Evolutionary conservation across 495 filamentous ascomycete genomes (phyloP), one percentile per base, ranked within the genome.

Genomic region (Aspergillus incahuasiensis): DNA sequence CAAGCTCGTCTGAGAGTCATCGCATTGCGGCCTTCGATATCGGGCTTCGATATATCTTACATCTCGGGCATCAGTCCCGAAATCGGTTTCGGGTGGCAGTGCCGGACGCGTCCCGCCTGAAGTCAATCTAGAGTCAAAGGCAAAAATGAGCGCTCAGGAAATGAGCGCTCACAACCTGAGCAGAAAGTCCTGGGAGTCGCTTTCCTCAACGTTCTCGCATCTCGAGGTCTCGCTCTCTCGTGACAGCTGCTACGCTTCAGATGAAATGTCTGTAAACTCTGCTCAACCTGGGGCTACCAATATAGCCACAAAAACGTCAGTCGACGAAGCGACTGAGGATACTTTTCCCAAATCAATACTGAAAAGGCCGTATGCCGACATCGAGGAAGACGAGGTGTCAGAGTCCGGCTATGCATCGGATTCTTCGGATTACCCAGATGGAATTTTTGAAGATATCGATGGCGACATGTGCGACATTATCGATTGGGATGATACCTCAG

Each of bases 211-310:
- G 3, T 72, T 74, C 28, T 69, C 70, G 21, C 54, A 66, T 20
- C 65, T 75, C 25, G 72, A 78, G 20, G 63, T 73, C n/a, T 77
- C 74, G 9, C 63, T 73, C 35, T 74, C 72, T 22, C 74, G 73
- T 7, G 75, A 76, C 62, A 76, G 73, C 52, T 75, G 72, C 52
- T 78, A 75, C 61, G 71, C 69, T 49, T 78, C 75, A 15, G 75
- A 78, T 56, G 73, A 74, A 54, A 56, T 71, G 18, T 76, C 75
- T 13, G 63, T 70, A 52, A 59, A 67, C 12, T 73, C 72, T n/a
- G 68, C 56, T 20, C 64, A 60, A 48, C 56, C 69, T 19, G 57
- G 61, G 3, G 61, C 67, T 24, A 48, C 59, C 15, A 56, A 65
- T 16, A 51, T 58, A 15, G 62, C 66, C 24, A 63, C 55, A 48